These are phyloP conservation scores for Suhomyces kunorum DNA, from an alignment of 1,139 yeast species.

Conservation along the genomic window DNA sequence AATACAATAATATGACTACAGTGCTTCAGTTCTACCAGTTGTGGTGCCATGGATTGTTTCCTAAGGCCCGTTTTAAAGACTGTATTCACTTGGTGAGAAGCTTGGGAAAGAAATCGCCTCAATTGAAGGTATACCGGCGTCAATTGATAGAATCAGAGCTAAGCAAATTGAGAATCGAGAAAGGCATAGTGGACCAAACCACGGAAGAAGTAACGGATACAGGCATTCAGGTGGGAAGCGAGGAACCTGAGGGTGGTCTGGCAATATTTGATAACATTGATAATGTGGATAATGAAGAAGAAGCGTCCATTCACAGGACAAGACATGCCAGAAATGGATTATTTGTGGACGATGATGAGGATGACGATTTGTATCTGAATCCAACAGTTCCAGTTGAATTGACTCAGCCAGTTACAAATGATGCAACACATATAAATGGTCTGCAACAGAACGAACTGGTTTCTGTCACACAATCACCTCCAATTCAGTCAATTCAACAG, in stretches of 20 bases:
- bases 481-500: too few species aligned
- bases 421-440: too few species aligned
- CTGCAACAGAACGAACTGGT: too few species aligned
- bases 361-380: constrained; percentile 19
- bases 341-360: constrained; percentile 35
- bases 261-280: too few species aligned
- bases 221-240: background rate
- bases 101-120: constrained; percentile 36
- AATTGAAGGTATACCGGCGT: constrained; percentile 38
- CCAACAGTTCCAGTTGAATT: constrained; percentile 4
- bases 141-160: constrained; percentile 40
- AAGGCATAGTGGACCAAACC: constrained; percentile 32
- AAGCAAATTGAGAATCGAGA: constrained; percentile 32
- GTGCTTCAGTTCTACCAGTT: constrained; percentile 71
- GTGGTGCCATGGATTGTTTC: constrained; percentile 83
- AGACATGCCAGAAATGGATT: constrained; percentile 20
- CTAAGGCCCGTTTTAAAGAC: constrained; percentile 75
- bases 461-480: too few species aligned
- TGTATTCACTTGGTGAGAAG: constrained; percentile 42
- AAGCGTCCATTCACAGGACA: constrained; percentile 31
- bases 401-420: background rate
- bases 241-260: too few species aligned
- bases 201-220: background rate
- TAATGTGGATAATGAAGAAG: constrained; percentile 14
- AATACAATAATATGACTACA: constrained; percentile 42